Conservation (phyloP, 1,139 yeast genomes). For the Pichia sp. region DNA sequence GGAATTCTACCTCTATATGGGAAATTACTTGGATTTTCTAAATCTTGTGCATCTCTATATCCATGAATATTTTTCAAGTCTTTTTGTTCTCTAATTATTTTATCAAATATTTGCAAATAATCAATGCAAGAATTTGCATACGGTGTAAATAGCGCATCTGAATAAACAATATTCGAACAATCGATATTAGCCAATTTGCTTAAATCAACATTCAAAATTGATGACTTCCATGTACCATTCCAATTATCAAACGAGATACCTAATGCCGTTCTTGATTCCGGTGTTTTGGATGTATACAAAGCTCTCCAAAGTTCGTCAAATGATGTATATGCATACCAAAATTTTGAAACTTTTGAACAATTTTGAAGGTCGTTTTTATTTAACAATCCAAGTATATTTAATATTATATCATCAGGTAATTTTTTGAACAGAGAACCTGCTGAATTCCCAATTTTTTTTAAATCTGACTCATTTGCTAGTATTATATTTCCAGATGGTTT, state of each 20-base stretch:
- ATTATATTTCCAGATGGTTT: conserved; percentile 65
- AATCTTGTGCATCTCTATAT: conserved; percentile 11
- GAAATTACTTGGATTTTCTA: conserved; percentile 16
- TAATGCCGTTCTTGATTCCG: not conserved
- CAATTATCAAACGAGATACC: conserved; percentile 34
- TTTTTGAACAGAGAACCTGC: conserved; percentile 45
- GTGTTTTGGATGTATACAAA: conserved; percentile 34
- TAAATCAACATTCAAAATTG: conserved; percentile 37
- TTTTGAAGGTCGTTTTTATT: conserved; percentile 38
- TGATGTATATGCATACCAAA: conserved; percentile 63
- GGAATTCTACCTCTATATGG: conserved; percentile 33
- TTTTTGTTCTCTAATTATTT: conserved; percentile 44
- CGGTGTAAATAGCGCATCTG: conserved; percentile 70
- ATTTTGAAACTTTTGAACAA: conserved; percentile 54
- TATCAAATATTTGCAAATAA: conserved; percentile 43
- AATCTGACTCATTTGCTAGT: conserved; percentile 26
- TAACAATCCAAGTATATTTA: conserved; percentile 42
- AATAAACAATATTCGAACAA: conserved; percentile 38
- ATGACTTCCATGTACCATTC: conserved; percentile 75
- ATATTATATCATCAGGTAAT: conserved; percentile 55
- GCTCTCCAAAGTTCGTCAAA: conserved; percentile 79
- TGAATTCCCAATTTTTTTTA: conserved; percentile 30
- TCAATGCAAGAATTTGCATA: conserved; percentile 71
- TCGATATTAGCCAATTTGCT: conserved; percentile 25
- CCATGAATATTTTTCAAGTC: conserved; percentile 13